Conservation (phyloP, 495 filamentous ascomycete genomes). For the Penicillium argentinense region DNA sequence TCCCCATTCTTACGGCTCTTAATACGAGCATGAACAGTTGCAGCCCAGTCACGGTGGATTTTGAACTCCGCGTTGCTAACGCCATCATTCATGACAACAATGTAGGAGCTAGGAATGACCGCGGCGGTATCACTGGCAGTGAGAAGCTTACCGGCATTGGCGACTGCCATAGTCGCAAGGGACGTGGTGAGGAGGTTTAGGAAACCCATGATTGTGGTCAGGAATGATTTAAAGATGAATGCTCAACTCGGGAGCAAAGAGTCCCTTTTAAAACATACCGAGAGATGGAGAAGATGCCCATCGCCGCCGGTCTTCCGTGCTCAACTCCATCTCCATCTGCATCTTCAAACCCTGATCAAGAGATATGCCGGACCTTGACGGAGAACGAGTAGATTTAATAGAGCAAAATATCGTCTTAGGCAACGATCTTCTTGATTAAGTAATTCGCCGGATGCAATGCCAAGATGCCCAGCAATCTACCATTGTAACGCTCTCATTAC, state of each 20-base stretch:
- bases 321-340: conserved; percentile 5
- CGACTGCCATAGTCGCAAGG: conserved; percentile 16
- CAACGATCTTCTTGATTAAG: conserved; percentile 1
- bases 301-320: conserved; percentile 14
- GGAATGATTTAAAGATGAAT: conserved; percentile 6
- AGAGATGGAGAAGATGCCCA: conserved; percentile 1
- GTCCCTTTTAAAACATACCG: background rate
- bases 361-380: conserved; percentile 5
- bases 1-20: background rate
- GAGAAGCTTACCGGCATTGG: conserved; percentile 9
- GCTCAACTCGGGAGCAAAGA: conserved; percentile 1
- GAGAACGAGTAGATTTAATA: conserved; percentile 5
- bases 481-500: background rate
- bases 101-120: conserved; percentile 15
- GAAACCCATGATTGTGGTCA: conserved; percentile 10
- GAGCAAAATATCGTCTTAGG: background rate
- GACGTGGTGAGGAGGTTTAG: conserved; percentile 10
- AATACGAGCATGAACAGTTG: conserved; percentile 7
- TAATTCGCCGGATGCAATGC: background rate
- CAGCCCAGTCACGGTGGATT: conserved; percentile 10
- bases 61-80: conserved; percentile 9
- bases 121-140: conserved; percentile 5
- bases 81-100: conserved; percentile 19
- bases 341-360: conserved; percentile 6
- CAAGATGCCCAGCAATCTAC: background rate